Evolutionary conservation across 495 filamentous ascomycete species (phyloP).

Genomic region (Talaromyces thailandensis): DNA sequence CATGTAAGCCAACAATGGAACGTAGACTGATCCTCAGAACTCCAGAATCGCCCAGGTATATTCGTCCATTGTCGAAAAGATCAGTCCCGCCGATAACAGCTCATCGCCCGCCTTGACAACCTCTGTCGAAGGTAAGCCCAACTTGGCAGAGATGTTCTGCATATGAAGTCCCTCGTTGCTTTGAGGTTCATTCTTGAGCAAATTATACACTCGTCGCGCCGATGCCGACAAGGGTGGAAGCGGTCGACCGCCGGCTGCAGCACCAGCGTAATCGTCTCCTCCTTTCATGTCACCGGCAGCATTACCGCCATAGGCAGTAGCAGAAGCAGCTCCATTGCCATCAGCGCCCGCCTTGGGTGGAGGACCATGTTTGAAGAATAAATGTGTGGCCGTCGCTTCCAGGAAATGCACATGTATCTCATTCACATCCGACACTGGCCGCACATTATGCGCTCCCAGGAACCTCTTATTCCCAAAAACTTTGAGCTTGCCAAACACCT

Average conservation of each 20-base stretch:
- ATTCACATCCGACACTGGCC: slow-evolving; percentile 73
- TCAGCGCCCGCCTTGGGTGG: slow-evolving; percentile 30
- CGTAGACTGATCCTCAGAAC: slow-evolving; percentile 23
- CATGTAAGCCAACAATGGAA: background rate
- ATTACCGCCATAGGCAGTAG: slow-evolving; percentile 13
- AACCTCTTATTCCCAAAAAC: slow-evolving; percentile 69
- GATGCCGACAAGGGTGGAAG: slow-evolving; percentile 42
- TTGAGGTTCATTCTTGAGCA: slow-evolving; percentile 52
- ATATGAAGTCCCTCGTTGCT: slow-evolving; percentile 74
- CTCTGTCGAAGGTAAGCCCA: slow-evolving; percentile 54
- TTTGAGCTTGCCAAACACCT: slow-evolving; percentile 73
- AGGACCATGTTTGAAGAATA: slow-evolving; percentile 75
- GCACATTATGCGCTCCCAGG: slow-evolving; percentile 71
- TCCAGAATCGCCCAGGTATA: slow-evolving; percentile 67
- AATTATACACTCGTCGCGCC: slow-evolving; percentile 60
- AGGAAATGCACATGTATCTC: slow-evolving; percentile 85
- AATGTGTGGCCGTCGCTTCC: slow-evolving; percentile 78
- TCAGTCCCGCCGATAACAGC: slow-evolving; percentile 58
- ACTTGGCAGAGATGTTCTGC: slow-evolving; percentile 57
- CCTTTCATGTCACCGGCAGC: slow-evolving; percentile 28
- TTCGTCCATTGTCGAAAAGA: slow-evolving; percentile 90
- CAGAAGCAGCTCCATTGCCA: slow-evolving; percentile 13
- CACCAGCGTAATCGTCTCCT: slow-evolving; percentile 25
- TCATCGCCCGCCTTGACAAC: slow-evolving; percentile 71
- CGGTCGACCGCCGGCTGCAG: slow-evolving; percentile 11